Conservation (phyloP, 78 protist species). For the Dictyostelium intermedium region DNA sequence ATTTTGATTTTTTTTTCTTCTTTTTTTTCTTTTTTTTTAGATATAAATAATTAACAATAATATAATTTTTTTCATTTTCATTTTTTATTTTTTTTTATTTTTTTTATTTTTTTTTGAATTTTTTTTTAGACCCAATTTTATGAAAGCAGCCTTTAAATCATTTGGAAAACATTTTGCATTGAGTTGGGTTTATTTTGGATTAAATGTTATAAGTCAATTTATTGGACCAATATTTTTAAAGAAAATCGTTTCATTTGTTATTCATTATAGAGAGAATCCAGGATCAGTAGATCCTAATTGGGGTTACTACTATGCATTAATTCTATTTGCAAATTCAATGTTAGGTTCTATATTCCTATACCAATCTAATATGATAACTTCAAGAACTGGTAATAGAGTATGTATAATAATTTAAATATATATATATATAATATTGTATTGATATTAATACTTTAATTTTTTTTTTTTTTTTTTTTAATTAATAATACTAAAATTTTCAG, state of each 20-base stretch:
- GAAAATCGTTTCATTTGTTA: constrained; percentile 4
- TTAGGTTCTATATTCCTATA: constrained; percentile 38
- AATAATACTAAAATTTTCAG: background rate
- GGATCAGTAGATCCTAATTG: background rate
- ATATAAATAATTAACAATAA: background rate
- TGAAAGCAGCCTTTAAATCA: constrained; percentile 20
- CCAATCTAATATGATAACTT: constrained; percentile 45
- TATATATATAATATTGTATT: no score
- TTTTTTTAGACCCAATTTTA: background rate
- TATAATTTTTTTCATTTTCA: background rate
- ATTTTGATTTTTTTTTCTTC: no score
- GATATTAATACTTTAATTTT: background rate
- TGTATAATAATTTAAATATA: background rate
- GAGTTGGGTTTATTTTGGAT: background rate
- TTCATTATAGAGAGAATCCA: background rate
- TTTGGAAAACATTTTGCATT: constrained; percentile 13
- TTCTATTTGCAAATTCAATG: background rate
- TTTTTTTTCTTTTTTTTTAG: background rate
- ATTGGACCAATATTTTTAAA: constrained; percentile 30
- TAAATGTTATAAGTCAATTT: constrained; percentile 13
- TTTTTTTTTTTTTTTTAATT: no score
- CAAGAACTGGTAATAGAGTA: constrained; percentile 60
- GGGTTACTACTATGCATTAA: constrained; percentile 38
- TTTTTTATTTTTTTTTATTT: background rate
- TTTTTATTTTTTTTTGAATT: no score